Evolutionary conservation across 805 yeast genomes (phyloP).

Genomic region (Hanseniaspora valbyensis): DNA sequence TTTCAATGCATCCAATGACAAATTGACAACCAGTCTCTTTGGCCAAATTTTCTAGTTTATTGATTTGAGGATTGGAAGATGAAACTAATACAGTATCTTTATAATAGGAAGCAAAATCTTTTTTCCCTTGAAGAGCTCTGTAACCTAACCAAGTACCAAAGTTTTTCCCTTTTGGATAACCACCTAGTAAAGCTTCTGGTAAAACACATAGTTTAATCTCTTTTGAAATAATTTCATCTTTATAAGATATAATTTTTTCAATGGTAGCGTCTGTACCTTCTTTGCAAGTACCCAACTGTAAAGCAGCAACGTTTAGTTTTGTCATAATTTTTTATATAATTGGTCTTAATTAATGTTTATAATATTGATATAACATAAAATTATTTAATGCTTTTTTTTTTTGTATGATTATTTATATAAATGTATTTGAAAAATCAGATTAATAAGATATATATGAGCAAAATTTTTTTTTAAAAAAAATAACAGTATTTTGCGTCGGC

Average conservation of each 20-base stretch:
- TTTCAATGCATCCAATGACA: slow-evolving; percentile 35
- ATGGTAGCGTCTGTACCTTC: slow-evolving; percentile 32
- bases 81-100: slow-evolving; percentile 29
- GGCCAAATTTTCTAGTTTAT: slow-evolving; percentile 29
- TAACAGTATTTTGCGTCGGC: too few species aligned
- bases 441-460: too few species aligned
- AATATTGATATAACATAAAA: too few species aligned
- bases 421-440: too few species aligned
- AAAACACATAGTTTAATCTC: slow-evolving; percentile 33
- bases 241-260: slow-evolving; percentile 32
- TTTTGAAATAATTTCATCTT: slow-evolving; percentile 27
- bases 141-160: slow-evolving; percentile 37
- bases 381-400: too few species aligned
- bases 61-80: slow-evolving; percentile 26
- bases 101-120: slow-evolving; percentile 31
- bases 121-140: slow-evolving; percentile 34
- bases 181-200: slow-evolving; percentile 39
- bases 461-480: too few species aligned
- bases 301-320: slow-evolving; percentile 32
- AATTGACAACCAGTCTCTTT: slow-evolving; percentile 30
- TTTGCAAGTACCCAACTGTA: slow-evolving; percentile 35
- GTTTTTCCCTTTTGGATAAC: slow-evolving; percentile 36
- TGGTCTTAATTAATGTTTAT: not conserved
- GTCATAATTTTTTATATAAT: slow-evolving; percentile 21
- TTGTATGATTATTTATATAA: too few species aligned